Evolutionary conservation across 2,329 filamentous ascomycete species (phyloP).

Genomic region (Ophiognomonia clavigignenti-juglandacearum): DNA sequence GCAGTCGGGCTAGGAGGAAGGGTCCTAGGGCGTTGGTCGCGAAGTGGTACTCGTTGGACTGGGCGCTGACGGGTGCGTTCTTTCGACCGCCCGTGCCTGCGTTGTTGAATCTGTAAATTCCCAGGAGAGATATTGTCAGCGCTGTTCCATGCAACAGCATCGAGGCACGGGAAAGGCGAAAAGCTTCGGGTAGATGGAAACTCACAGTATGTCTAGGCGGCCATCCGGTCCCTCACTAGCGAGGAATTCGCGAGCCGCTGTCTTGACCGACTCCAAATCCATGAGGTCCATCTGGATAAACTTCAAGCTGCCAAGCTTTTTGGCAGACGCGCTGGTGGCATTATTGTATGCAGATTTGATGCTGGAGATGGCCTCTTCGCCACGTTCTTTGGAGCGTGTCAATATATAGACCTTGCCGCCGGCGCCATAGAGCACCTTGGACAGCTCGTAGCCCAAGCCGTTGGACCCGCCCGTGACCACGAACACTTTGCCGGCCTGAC

Average conservation of each 20-base stretch:
- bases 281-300: slow-evolving; percentile 19
- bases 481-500: slow-evolving; percentile 19
- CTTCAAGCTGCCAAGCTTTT: slow-evolving; percentile 16
- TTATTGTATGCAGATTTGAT: slow-evolving; percentile 15
- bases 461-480: slow-evolving; percentile 37
- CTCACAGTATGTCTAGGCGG: slow-evolving; percentile 18
- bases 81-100: slow-evolving; percentile 18
- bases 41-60: slow-evolving; percentile 22
- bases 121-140: too few relatives aligned
- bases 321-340: neutral
- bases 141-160: too few relatives aligned
- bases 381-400: slow-evolving; percentile 28
- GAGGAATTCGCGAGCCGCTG: slow-evolving; percentile 15
- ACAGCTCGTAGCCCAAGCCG: slow-evolving; percentile 40
- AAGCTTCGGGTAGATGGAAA: too few relatives aligned
- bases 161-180: too few relatives aligned
- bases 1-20: slow-evolving; percentile 18
- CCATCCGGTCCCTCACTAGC: slow-evolving; percentile 7
- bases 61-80: slow-evolving; percentile 13
- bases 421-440: slow-evolving; percentile 42
- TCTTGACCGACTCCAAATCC: slow-evolving; percentile 17
- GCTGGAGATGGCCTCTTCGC: slow-evolving; percentile 16
- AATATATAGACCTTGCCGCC: slow-evolving; percentile 47
- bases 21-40: slow-evolving; percentile 18
- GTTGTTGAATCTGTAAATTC: too few relatives aligned